Evolutionary conservation across 148 eudicot species (phyloP).

Genomic region (Dysphania ambrosioides): DNA sequence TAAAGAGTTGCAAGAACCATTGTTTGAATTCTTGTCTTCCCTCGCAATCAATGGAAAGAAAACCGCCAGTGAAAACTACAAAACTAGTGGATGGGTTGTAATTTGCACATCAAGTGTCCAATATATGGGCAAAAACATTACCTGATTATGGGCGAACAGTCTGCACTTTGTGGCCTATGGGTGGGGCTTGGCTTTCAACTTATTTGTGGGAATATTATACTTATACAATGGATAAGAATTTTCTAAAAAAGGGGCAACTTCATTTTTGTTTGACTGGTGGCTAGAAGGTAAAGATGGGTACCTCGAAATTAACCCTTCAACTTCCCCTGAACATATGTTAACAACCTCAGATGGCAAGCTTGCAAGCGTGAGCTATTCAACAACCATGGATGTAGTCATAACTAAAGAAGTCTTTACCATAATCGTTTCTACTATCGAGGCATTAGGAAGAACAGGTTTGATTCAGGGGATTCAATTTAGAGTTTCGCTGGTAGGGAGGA

Average conservation of each 20-base stretch:
- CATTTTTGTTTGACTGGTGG: conserved; percentile 80
- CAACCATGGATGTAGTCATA: conserved; percentile 83
- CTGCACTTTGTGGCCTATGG: conserved; percentile 95
- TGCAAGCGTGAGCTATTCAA: conserved; percentile 81
- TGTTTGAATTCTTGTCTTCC: conserved; percentile 55
- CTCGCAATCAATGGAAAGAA: conserved; percentile 60
- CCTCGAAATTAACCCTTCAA: conserved; percentile 84
- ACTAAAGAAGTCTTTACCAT: conserved; percentile 62
- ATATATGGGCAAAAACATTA: conserved; percentile 84
- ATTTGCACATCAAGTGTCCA: conserved; percentile 71
- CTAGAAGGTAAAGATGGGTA: conserved; percentile 54
- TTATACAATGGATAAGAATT: conserved; percentile 70
- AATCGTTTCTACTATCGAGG: conserved; percentile 61
- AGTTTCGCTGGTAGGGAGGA: too few relatives aligned
- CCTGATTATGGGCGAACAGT: conserved; percentile 62
- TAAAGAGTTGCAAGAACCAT: conserved; percentile 70
- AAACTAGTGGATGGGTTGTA: conserved; percentile 82
- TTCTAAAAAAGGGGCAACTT: conserved; percentile 56
- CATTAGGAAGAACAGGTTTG: conserved; percentile 55
- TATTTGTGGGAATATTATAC: conserved; percentile 87
- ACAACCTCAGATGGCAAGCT: conserved; percentile 62
- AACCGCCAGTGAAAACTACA: conserved; percentile 75
- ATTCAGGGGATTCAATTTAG: too few relatives aligned
- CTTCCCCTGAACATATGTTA: conserved; percentile 80
- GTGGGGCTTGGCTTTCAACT: conserved; percentile 90